Conservation (phyloP, 2,329 filamentous ascomycete species). For the Xylaria sp. region DNA sequence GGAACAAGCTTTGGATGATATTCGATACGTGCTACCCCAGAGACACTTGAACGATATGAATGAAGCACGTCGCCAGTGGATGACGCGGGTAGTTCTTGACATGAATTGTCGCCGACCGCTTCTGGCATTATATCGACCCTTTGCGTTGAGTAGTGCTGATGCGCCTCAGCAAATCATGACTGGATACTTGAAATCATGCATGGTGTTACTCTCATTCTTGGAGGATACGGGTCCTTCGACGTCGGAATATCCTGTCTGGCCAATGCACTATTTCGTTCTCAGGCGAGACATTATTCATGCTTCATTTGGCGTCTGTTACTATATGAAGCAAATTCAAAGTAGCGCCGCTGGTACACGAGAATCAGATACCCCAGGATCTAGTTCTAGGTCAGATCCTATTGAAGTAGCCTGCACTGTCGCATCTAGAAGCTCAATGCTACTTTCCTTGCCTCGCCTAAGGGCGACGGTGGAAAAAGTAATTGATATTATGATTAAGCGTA, state of each 20-base stretch:
- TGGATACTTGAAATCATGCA: conserved; percentile 64
- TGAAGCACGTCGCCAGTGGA: conserved; percentile 62
- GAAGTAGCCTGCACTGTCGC: conserved; percentile 44
- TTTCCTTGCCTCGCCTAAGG: conserved; percentile 44
- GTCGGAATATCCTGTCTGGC: conserved; percentile 59
- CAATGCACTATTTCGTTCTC: conserved; percentile 64
- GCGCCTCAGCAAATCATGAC: conserved; percentile 63
- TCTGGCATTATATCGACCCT: conserved; percentile 64
- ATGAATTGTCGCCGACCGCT: conserved; percentile 65
- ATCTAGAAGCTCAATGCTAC: conserved; percentile 44
- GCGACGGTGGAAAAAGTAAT: conserved; percentile 58
- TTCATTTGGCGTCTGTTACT: conserved; percentile 65
- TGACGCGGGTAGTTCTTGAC: conserved; percentile 61
- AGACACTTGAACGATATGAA: conserved; percentile 55
- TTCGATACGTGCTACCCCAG: conserved; percentile 63
- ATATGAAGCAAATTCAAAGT: conserved; percentile 54
- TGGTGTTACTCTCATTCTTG: conserved; percentile 65
- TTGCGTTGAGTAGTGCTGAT: conserved; percentile 62
- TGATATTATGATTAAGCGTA: conserved; percentile 55
- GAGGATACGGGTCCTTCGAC: conserved; percentile 63
- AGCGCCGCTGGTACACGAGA: conserved; percentile 30
- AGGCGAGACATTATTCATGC: conserved; percentile 66
- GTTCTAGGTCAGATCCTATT: conserved; percentile 36
- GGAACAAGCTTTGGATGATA: conserved; percentile 64
- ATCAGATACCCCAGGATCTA: conserved; percentile 32